Conservation (phyloP, 1,284 basidiomycete genomes). For the Golubevia pallescens region DNA sequence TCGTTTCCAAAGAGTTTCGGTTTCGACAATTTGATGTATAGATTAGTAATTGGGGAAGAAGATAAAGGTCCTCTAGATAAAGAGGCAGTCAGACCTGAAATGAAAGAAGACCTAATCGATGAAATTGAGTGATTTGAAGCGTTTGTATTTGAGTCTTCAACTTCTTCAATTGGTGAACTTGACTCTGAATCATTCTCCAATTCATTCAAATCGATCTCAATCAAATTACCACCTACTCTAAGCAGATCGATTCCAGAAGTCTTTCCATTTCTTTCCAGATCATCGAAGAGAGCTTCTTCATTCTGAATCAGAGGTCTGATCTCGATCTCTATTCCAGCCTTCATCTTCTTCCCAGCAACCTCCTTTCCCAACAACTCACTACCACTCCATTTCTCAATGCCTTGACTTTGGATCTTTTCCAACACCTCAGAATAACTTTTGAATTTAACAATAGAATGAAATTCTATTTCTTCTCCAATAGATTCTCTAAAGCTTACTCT, state of each 20-base stretch:
- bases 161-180: background rate
- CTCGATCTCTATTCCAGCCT: conserved; percentile 6
- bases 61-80: conserved; percentile 50
- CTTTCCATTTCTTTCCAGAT: conserved; percentile 28
- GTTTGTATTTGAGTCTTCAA: conserved; percentile 4
- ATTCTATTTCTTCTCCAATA: conserved; percentile 65
- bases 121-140: conserved; percentile 16
- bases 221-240: conserved; percentile 32
- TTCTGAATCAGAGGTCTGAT: conserved; percentile 20
- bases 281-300: conserved; percentile 4
- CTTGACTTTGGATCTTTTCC: conserved; percentile 6
- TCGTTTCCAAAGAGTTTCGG: conserved; percentile 34
- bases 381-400: background rate
- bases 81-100: conserved; percentile 29
- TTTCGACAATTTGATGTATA: conserved; percentile 28
- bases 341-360: conserved; percentile 40
- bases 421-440: conserved; percentile 25
- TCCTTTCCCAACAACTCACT: conserved; percentile 45
- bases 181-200: conserved; percentile 5
- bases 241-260: background rate
- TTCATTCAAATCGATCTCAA: conserved; percentile 22
- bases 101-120: conserved; percentile 19
- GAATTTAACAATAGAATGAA: conserved; percentile 1
- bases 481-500: conserved; percentile 82
- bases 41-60: conserved; percentile 40